Evolutionary conservation across 768 basidiomycete species (phyloP), one percentile per base, ranked within the genome.

Genomic region (Aureoboletus auriporus): DNA sequence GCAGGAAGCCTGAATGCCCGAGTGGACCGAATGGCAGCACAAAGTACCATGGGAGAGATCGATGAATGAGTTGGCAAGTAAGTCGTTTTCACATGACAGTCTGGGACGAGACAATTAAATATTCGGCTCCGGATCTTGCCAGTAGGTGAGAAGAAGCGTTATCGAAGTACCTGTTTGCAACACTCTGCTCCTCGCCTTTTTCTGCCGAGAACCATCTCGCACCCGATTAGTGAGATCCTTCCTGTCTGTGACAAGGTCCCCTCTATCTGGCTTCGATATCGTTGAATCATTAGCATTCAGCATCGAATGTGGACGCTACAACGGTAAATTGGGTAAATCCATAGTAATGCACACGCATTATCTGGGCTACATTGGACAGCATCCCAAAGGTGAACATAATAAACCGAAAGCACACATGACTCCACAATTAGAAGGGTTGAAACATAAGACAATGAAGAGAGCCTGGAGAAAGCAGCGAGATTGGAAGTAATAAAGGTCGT

Each of bases 31-130:
- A 38, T 29, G 41, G 50, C 54, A 23, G 43, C 27, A 17, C 68
- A 65, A 29, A 72, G 48, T 48, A 23, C 20, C 20, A 71, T 63
- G 37, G 50, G 23, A 46, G 47, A 42, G 37, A 47, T 43, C 20
- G 20, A 23, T 23, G 20, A 23, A 23, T 23, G 20, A 23, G 20
- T 23, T 23, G 20, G 20, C 20, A 23, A 23, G 20, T 23, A 23
- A 23, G 20, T 23, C 20, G 20, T 23, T 23, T 23, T 33, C 31
- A 33, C 31, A 30, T 31, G 39, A 37, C 11, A 23, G 20, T 23
- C 4, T 23, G 20, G 20, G 20, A 23, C 4, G 20, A 23, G 20
- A 23, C 20, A 23, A 2, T 23, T 23, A 23, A 23, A 23, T 23
- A 23, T 23, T 2, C 20, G 20, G 20, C 20, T 23, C 20, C 20